Conservation (phyloP, 2,329 filamentous ascomycete species). For the Aspergillus fructus region DNA sequence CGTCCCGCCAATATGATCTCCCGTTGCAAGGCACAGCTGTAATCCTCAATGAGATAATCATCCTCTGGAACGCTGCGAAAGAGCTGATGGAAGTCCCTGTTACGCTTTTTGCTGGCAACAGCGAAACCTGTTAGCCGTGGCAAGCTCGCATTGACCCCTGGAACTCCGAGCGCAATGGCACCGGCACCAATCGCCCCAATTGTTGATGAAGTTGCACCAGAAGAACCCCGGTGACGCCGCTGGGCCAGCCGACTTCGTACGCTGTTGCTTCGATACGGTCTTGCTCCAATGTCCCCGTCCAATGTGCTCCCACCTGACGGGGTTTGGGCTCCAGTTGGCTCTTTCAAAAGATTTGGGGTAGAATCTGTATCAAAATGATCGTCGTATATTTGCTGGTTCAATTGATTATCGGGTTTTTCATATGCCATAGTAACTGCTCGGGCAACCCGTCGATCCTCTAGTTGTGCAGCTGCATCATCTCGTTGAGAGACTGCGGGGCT, state of each 20-base stretch:
- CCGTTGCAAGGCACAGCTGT: constrained; percentile 91
- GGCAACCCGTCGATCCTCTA: constrained; percentile 59
- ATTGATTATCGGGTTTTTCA: constrained; percentile 40
- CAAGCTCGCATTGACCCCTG: constrained; percentile 56
- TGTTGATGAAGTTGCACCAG: constrained; percentile 66
- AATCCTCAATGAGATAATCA: constrained; percentile 97
- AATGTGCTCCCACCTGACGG: constrained; percentile 65
- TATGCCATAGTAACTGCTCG: constrained; percentile 64
- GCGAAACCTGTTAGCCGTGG: constrained; percentile 91
- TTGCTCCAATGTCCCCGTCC: constrained; percentile 58
- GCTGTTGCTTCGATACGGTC: constrained; percentile 64
- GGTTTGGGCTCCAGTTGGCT: constrained; percentile 58
- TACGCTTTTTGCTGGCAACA: constrained; percentile 92
- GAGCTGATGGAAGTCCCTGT: constrained; percentile 87
- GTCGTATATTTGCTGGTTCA: constrained; percentile 44
- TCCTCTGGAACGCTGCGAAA: constrained; percentile 98
- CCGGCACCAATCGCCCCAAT: constrained; percentile 73
- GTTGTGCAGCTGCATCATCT: constrained; percentile 56
- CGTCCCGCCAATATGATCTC: constrained; percentile 94
- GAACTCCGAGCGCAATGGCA: constrained; percentile 67
- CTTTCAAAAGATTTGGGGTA: constrained; percentile 28
- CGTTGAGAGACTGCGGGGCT: constrained; percentile 37
- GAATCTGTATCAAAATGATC: constrained; percentile 28
- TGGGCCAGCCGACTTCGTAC: constrained; percentile 63
- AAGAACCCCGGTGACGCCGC: constrained; percentile 79